Evolutionary conservation across 208 protist species (phyloP).

Genomic region (Novymonas esmeraldas): DNA sequence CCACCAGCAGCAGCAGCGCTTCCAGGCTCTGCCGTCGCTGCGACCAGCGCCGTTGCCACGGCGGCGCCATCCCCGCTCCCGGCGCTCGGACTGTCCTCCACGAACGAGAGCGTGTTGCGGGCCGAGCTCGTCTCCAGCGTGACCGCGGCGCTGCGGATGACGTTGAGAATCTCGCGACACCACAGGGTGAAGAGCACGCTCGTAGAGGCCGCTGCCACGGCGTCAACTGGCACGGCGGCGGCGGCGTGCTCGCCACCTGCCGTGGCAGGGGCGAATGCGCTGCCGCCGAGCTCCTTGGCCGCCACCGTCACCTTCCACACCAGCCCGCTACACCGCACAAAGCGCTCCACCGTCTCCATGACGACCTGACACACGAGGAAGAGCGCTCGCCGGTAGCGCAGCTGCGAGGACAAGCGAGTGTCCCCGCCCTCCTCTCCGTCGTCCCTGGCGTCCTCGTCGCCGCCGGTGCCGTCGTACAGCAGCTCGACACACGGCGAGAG

Average conservation of each 20-base stretch:
- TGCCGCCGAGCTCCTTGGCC: slow-evolving; percentile 14
- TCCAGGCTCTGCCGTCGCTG: neutral
- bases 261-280: neutral
- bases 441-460: neutral
- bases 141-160: slow-evolving; percentile 3
- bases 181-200: slow-evolving; percentile 13
- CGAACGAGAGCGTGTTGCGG: slow-evolving; percentile 10
- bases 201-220: neutral
- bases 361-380: slow-evolving; percentile 87
- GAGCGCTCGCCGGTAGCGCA: slow-evolving; percentile 47
- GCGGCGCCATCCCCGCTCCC: neutral
- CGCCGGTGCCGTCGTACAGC: slow-evolving; percentile 52
- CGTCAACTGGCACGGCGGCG: slow-evolving; percentile 1
- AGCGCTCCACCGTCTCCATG: slow-evolving; percentile 87
- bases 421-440: neutral
- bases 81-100: neutral
- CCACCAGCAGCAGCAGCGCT: neutral
- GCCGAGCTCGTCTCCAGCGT: slow-evolving; percentile 4
- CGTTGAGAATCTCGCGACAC: slow-evolving; percentile 15
- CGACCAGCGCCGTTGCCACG: neutral
- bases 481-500: slow-evolving; percentile 74
- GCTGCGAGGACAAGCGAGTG: neutral
- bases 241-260: neutral
- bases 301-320: slow-evolving; percentile 80
- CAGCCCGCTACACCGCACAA: slow-evolving; percentile 84